A percentile compares a stretch with the other conserved stretches of the same genome.
These are phyloP conservation scores for Kockovaella imperatae DNA, from an alignment of 768 basidiomycete genomes.

Conservation along the genomic window DNA sequence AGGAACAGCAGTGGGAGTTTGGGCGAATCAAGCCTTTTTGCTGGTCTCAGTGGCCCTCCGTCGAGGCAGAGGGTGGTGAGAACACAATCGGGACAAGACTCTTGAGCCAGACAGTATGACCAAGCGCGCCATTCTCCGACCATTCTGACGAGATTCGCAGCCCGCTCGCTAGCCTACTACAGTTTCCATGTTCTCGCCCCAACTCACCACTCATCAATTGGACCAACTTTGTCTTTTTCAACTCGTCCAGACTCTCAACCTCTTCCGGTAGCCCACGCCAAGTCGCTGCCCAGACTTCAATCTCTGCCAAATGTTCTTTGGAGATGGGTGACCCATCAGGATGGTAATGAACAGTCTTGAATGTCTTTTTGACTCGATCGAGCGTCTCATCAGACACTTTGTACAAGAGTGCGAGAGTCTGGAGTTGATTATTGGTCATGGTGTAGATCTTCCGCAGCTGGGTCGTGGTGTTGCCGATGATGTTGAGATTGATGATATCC, in stretches of 20 bases:
- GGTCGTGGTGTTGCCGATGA: too few species aligned
- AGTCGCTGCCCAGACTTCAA: conserved; percentile 27
- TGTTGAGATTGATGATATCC: background rate
- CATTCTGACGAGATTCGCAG: too few species aligned
- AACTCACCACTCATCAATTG: conserved; percentile 30
- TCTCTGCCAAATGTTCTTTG: conserved; percentile 12
- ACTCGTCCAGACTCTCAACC: conserved; percentile 10
- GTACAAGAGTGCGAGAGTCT: background rate
- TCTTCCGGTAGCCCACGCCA: conserved; percentile 17
- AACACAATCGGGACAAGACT: too few species aligned
- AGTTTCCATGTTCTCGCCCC: background rate
- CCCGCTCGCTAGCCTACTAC: background rate
- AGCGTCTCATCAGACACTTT: conserved; percentile 10
- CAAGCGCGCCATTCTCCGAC: too few species aligned
- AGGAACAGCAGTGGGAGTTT: too few species aligned
- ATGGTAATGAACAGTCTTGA: conserved; percentile 31
- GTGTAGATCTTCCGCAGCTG: too few species aligned
- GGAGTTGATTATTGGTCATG: too few species aligned
- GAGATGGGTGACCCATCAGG: conserved; percentile 9
- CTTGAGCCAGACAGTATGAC: too few species aligned
- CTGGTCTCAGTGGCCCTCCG: too few species aligned
- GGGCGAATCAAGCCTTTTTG: too few species aligned
- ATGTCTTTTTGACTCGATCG: conserved; percentile 12
- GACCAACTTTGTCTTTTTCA: conserved; percentile 23
- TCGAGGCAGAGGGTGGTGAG: too few species aligned